Percentiles rank a stretch among this genome's conserved stretches.
phyloP scores from a whole-genome alignment of 2,329 filamentous ascomycete genomes.

The Aspergillus pseudonomiae region DNA sequence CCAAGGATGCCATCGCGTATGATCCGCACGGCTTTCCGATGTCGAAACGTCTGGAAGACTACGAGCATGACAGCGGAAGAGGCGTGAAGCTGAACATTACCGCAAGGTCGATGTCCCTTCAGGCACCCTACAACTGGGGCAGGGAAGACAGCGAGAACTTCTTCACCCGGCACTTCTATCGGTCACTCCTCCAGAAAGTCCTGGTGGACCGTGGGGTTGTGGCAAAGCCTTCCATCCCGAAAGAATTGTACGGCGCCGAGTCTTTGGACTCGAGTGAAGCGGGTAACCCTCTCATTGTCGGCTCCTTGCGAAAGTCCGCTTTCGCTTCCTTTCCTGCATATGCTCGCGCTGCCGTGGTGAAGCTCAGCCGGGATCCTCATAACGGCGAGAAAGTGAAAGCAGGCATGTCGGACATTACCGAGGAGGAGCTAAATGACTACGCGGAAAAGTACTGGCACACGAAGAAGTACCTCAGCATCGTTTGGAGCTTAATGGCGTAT shows the following conservation, averaged over 20 bases:
- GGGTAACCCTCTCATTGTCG: conserved; percentile 82
- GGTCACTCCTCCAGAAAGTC: conserved; percentile 87
- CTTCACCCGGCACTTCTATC: conserved; percentile 91
- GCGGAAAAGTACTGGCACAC: conserved; percentile 64
- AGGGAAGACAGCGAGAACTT: conserved; percentile 78
- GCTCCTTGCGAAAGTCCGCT: conserved; percentile 77
- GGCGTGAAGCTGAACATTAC: conserved; percentile 92
- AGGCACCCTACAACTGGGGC: conserved; percentile 93
- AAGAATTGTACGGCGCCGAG: conserved; percentile 31
- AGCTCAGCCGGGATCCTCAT: conserved; percentile 66
- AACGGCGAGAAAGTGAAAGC: conserved; percentile 64
- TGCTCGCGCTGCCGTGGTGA: conserved; percentile 76
- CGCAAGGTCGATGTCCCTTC: conserved; percentile 95
- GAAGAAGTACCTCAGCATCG: conserved; percentile 79
- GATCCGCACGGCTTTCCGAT: conserved; percentile 95
- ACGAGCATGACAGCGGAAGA: conserved; percentile 55
- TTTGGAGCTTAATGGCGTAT: conserved; percentile 97
- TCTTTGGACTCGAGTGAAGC: conserved; percentile 32
- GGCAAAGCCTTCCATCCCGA: conserved; percentile 51
- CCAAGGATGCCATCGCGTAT: conserved; percentile 68
- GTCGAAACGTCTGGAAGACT: conserved; percentile 68
- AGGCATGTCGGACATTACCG: conserved; percentile 69
- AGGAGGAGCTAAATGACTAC: conserved; percentile 75
- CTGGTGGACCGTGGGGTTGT: conserved; percentile 84
- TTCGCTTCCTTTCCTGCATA: conserved; percentile 77